Conservation (phyloP, 805 yeast genomes). For the Debaryomyces castellii region DNA sequence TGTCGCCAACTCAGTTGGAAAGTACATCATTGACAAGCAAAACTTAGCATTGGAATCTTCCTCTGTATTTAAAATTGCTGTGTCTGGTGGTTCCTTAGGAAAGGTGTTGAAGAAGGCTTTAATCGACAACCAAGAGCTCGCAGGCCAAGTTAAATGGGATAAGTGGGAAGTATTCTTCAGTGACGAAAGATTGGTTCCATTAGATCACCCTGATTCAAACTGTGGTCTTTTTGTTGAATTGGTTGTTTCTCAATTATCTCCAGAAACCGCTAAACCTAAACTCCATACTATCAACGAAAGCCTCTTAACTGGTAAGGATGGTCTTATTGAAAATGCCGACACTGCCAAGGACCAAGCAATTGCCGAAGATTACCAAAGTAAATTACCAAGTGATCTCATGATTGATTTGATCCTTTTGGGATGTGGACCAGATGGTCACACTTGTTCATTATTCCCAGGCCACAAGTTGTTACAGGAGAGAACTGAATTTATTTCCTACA, state of each 20-base stretch:
- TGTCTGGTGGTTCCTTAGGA: conserved; percentile 90
- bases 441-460: conserved; percentile 89
- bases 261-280: conserved; percentile 49
- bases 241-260: conserved; percentile 51
- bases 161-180: conserved; percentile 83
- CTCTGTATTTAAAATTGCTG: conserved; percentile 65
- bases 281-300: conserved; percentile 66
- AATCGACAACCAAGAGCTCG: conserved; percentile 51
- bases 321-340: conserved; percentile 44
- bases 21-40: conserved; percentile 60
- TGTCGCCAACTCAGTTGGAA: conserved; percentile 68
- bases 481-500: conserved; percentile 53
- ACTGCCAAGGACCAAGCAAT: conserved; percentile 46
- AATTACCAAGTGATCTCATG: conserved; percentile 47
- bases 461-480: conserved; percentile 64
- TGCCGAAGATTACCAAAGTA: conserved; percentile 61
- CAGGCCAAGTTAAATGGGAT: conserved; percentile 55
- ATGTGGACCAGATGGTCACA: conserved; percentile 96
- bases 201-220: conserved; percentile 81
- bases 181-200: conserved; percentile 88
- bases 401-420: conserved; percentile 78
- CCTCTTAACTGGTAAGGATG: conserved; percentile 52
- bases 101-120: conserved; percentile 68
- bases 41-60: conserved; percentile 51
- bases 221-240: conserved; percentile 72